Conservation (phyloP, 1,139 yeast genomes). For the Candida labiduridarum region DNA sequence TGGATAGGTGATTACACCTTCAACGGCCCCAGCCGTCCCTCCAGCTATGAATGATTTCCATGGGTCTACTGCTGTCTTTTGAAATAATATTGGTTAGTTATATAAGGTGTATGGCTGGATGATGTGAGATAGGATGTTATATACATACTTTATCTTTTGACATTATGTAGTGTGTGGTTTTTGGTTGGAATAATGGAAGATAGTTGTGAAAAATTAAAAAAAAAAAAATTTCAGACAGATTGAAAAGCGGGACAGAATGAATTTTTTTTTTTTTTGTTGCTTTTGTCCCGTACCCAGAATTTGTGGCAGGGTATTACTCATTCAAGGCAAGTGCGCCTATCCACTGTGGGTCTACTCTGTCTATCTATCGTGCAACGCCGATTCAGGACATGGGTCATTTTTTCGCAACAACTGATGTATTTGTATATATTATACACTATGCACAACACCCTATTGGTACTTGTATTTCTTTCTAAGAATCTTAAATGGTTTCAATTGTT, state of each 20-base stretch:
- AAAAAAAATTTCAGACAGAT: neutral
- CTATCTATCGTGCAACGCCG: neutral
- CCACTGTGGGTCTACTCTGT: neutral
- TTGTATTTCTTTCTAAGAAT: slow-evolving; percentile 6
- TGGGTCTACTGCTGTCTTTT: slow-evolving; percentile 45
- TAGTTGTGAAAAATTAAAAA: neutral
- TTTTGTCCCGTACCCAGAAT: too few relatives aligned
- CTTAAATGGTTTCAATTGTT: slow-evolving; percentile 27
- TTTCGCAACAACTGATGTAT: neutral
- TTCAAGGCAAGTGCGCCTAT: neutral
- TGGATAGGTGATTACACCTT: slow-evolving; percentile 89
- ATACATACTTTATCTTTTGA: slow-evolving; percentile 7
- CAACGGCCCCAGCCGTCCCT: slow-evolving; percentile 92
- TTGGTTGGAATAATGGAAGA: neutral
- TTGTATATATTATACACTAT: neutral
- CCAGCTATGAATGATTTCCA: slow-evolving; percentile 86
- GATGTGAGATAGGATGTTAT: neutral
- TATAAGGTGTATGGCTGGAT: neutral
- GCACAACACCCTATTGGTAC: neutral
- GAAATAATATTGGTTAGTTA: slow-evolving; percentile 2
- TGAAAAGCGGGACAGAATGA: neutral
- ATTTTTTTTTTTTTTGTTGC: neutral
- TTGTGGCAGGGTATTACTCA: neutral
- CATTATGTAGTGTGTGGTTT: neutral
- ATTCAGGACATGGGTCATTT: neutral